Evolutionary conservation across 2,329 filamentous ascomycete genomes (phyloP).

Genomic region (Aureobasidium sp.): DNA sequence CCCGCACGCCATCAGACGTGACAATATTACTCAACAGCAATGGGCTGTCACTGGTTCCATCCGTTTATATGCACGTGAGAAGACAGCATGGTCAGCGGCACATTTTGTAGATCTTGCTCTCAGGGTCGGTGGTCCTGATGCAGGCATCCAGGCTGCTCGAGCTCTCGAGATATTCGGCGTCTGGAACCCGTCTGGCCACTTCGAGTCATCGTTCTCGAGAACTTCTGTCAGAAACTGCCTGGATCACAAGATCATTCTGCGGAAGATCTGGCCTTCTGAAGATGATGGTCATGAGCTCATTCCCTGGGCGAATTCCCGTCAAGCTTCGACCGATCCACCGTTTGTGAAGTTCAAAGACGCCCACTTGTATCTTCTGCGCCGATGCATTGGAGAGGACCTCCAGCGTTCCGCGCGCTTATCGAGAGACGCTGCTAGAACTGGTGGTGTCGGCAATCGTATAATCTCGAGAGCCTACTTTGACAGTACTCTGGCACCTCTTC

Average conservation of each 20-base stretch:
- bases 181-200: not conserved
- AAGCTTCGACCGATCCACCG: not conserved
- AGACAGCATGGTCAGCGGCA: not conserved
- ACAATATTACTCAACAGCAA: no score
- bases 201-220: not conserved
- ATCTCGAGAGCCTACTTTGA: not conserved
- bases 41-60: not conserved
- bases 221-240: not conserved
- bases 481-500: not conserved
- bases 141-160: not conserved
- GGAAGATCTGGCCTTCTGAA: not conserved
- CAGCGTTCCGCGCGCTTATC: not conserved
- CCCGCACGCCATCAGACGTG: no score
- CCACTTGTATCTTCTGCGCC: not conserved
- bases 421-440: not conserved
- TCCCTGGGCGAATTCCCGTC: not conserved
- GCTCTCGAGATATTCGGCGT: not conserved
- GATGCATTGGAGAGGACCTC: not conserved
- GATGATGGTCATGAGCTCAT: no score
- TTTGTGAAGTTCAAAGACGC: not conserved
- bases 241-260: not conserved
- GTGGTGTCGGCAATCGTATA: not conserved
- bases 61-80: not conserved
- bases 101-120: not conserved
- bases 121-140: not conserved